These are phyloP conservation scores for Closterium sp. DNA, from an alignment of 139 green algal species.

Conservation along the genomic window DNA sequence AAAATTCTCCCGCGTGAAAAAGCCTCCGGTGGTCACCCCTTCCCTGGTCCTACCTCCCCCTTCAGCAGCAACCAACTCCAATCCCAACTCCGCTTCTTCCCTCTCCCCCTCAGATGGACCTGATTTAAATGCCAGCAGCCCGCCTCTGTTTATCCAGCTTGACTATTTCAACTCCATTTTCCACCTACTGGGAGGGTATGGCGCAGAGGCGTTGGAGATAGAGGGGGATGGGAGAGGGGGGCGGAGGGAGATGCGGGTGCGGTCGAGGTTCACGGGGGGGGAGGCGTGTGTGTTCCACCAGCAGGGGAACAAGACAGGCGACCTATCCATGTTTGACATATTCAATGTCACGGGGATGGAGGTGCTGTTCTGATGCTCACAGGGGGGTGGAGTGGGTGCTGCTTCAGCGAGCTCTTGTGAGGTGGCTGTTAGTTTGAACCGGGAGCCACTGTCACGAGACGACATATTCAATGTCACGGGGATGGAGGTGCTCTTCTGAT, in stretches of 20 bases:
- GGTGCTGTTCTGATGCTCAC: too few relatives aligned
- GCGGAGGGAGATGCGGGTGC: not conserved
- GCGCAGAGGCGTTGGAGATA: conserved; percentile 11
- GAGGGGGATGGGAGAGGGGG: conserved; percentile 1
- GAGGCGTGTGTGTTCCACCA: conserved; percentile 21
- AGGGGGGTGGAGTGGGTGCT: too few relatives aligned
- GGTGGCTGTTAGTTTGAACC: too few relatives aligned
- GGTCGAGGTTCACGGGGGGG: not conserved
- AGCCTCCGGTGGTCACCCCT: not conserved
- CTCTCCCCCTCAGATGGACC: not conserved
- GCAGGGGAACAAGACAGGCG: conserved; percentile 8
- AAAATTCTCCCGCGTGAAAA: not conserved
- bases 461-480: too few relatives aligned
- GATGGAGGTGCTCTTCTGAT: not conserved
- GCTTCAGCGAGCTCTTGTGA: too few relatives aligned
- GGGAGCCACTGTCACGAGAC: too few relatives aligned
- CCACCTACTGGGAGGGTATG: conserved; percentile 8
- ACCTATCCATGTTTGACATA: not conserved
- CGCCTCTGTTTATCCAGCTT: conserved; percentile 9
- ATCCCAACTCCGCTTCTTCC: not conserved
- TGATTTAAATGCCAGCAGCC: not conserved
- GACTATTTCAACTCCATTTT: conserved; percentile 19
- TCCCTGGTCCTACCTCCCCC: not conserved
- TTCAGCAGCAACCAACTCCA: too few relatives aligned
- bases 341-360: conserved; percentile 15